Conservation (phyloP, 176 grass and related monocot species). For the Bonia amplexicaulis region DNA sequence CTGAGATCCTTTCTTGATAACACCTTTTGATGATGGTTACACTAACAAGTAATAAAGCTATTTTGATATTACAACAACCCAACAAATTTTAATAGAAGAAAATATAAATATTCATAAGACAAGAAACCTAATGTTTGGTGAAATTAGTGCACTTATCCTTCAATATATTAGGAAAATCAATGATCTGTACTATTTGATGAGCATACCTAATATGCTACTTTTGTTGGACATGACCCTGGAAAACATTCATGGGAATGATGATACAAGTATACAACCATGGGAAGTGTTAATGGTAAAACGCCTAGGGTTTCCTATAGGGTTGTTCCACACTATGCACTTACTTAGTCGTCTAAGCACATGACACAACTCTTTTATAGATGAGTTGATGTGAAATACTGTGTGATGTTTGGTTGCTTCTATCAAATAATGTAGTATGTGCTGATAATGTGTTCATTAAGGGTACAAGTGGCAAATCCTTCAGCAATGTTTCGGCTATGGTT, state of each 20-base stretch:
- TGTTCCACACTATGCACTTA: background rate
- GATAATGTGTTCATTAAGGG: background rate
- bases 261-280: background rate
- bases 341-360: background rate
- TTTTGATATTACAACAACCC: background rate
- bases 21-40: background rate
- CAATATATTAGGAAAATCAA: background rate
- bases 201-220: conserved; percentile 11
- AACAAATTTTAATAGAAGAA: background rate
- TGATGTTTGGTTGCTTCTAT: background rate
- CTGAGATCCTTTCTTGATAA: background rate
- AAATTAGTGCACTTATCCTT: background rate
- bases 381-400: background rate
- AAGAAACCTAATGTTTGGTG: background rate
- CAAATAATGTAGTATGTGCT: background rate
- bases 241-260: background rate
- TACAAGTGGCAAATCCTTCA: background rate
- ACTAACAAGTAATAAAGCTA: background rate
- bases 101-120: background rate
- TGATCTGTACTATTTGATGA: conserved; percentile 1
- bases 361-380: background rate
- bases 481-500: background rate
- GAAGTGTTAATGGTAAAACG: background rate
- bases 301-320: background rate
- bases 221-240: background rate